These are phyloP conservation scores for Incumbomyces delicatus DNA, from an alignment of 2,329 filamentous ascomycete species.

Conservation along the genomic window DNA sequence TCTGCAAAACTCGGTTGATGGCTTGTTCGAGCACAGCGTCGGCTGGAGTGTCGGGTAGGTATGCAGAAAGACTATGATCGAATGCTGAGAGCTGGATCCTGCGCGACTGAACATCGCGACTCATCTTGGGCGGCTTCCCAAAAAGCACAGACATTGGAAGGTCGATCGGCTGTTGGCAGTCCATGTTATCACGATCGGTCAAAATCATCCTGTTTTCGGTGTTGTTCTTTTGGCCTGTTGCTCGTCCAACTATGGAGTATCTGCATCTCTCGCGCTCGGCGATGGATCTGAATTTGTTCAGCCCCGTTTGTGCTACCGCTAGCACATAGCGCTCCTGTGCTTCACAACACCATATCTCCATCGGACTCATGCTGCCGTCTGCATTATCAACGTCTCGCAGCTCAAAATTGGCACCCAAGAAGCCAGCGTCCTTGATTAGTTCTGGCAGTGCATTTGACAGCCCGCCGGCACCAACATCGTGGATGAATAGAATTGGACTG, in stretches of 20 bases:
- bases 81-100: conserved; percentile 61
- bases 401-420: conserved; percentile 79
- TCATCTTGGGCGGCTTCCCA: conserved; percentile 75
- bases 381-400: conserved; percentile 87
- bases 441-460: conserved; percentile 77
- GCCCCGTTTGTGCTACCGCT: conserved; percentile 67
- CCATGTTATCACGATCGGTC: conserved; percentile 60
- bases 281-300: conserved; percentile 64
- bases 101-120: conserved; percentile 61
- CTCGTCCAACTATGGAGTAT: conserved; percentile 81
- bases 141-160: conserved; percentile 83
- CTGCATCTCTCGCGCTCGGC: conserved; percentile 75
- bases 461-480: conserved; percentile 92
- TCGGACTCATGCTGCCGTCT: conserved; percentile 82
- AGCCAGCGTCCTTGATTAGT: conserved; percentile 78
- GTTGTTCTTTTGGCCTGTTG: conserved; percentile 42
- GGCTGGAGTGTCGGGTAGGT: conserved; percentile 48
- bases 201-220: conserved; percentile 61
- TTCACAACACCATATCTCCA: conserved; percentile 97
- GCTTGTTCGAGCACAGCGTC: conserved; percentile 55
- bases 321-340: conserved; percentile 94
- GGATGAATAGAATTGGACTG: conserved; percentile 92
- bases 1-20: conserved; percentile 66
- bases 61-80: conserved; percentile 61
- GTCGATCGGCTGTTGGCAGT: conserved; percentile 69